A percentile compares a stretch with the other conserved stretches of the same genome.
These are phyloP conservation scores for Tetraselmis striata DNA, from an alignment of 139 green algal genomes.

Conservation along the genomic window DNA sequence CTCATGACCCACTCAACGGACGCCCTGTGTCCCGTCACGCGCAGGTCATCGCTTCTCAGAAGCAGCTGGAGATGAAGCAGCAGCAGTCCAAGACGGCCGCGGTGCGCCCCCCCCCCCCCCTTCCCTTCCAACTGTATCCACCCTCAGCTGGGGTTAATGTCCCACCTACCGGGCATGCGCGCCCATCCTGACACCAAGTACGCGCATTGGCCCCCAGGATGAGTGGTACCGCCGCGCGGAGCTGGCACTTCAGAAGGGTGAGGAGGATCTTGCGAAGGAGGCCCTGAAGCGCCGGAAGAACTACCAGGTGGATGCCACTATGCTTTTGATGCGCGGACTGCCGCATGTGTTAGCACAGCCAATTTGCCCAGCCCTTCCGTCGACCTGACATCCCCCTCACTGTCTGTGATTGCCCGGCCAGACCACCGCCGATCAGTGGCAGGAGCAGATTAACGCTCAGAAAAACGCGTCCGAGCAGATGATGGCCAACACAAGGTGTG, in stretches of 20 bases:
- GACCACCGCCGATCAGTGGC: conserved; percentile 78
- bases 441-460: conserved; percentile 84
- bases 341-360: conserved; percentile 1
- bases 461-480: conserved; percentile 82
- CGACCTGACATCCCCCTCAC: not conserved
- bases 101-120: conserved; percentile 25
- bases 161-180: too few relatives aligned
- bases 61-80: conserved; percentile 95
- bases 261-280: conserved; percentile 94
- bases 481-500: conserved; percentile 73
- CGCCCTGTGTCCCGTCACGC: too few relatives aligned
- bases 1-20: too few relatives aligned
- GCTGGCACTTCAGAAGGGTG: conserved; percentile 90
- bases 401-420: conserved; percentile 18
- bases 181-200: too few relatives aligned
- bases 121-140: not conserved
- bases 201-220: too few relatives aligned
- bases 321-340: too few relatives aligned
- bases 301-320: conserved; percentile 55
- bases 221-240: conserved; percentile 87
- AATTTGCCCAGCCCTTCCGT: not conserved
- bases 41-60: conserved; percentile 92
- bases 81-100: conserved; percentile 68
- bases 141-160: not conserved
- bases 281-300: conserved; percentile 81